Conservation (phyloP, 2,329 filamentous ascomycete genomes). For the Ascochyta viciae-villosae region DNA sequence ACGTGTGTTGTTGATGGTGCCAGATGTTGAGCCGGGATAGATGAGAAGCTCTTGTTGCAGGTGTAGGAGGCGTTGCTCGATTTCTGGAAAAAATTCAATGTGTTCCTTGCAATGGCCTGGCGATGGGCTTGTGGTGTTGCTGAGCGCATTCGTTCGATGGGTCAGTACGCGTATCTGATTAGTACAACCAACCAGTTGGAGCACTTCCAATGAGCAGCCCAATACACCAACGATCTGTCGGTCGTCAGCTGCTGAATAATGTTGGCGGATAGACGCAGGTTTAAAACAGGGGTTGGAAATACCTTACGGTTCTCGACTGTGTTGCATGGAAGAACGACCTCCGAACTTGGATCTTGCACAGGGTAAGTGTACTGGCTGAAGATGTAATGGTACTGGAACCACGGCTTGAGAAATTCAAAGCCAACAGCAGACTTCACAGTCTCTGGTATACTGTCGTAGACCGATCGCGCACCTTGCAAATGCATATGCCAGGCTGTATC, state of each 20-base stretch:
- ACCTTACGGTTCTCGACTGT: neutral
- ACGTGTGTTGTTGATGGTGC: slow-evolving; percentile 36
- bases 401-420: slow-evolving; percentile 53
- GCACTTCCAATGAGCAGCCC: slow-evolving; percentile 57
- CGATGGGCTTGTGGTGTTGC: neutral
- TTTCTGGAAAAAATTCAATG: neutral
- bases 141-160: too few species aligned
- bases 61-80: slow-evolving; percentile 29
- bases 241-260: neutral
- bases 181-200: slow-evolving; percentile 54
- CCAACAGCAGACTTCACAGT: slow-evolving; percentile 29
- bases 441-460: slow-evolving; percentile 40
- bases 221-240: slow-evolving; percentile 56
- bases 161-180: slow-evolving; percentile 39
- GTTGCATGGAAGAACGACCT: slow-evolving; percentile 27
- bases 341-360: slow-evolving; percentile 33
- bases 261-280: too few species aligned
- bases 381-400: slow-evolving; percentile 59
- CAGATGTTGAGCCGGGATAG: slow-evolving; percentile 33
- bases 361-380: slow-evolving; percentile 54
- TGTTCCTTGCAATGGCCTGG: neutral
- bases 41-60: slow-evolving; percentile 34
- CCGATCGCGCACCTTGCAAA: slow-evolving; percentile 53
- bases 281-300: neutral
- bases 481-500: slow-evolving; percentile 58